These are phyloP conservation scores for Malbranchea cinnamomea DNA, from an alignment of 2,329 filamentous ascomycete species.

Conservation along the genomic window DNA sequence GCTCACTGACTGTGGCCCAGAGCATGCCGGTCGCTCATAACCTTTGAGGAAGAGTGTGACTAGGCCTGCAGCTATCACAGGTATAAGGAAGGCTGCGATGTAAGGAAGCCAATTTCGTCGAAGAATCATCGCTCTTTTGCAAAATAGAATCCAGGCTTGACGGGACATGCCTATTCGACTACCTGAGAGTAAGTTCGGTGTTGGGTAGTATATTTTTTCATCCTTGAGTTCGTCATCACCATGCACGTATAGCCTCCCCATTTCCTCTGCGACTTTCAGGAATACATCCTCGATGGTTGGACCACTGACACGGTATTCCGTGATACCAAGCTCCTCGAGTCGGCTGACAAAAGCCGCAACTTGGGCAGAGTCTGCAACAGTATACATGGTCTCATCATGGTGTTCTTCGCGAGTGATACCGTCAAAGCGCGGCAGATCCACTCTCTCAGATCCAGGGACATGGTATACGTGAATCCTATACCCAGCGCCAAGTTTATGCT, in stretches of 20 bases:
- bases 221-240: constrained; percentile 9
- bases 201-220: constrained; percentile 6
- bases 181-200: constrained; percentile 46
- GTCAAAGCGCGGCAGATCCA: constrained; percentile 35
- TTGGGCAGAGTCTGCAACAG: constrained; percentile 51
- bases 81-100: constrained; percentile 57
- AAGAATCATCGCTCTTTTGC: constrained; percentile 63
- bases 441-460: constrained; percentile 33
- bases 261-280: constrained; percentile 69
- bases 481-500: constrained; percentile 65
- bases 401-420: constrained; percentile 43
- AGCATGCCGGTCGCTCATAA: constrained; percentile 39
- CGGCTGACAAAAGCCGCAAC: constrained; percentile 56
- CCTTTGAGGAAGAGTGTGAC: constrained; percentile 59
- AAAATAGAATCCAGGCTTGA: constrained; percentile 61
- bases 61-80: constrained; percentile 63
- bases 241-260: too few species aligned
- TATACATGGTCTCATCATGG: constrained; percentile 60
- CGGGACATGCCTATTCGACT: constrained; percentile 51
- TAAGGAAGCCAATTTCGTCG: constrained; percentile 67
- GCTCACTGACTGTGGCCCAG: constrained; percentile 29
- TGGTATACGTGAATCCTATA: constrained; percentile 68
- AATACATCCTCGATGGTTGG: constrained; percentile 92
- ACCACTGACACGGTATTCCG: constrained; percentile 71
- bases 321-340: constrained; percentile 51